These are phyloP conservation scores for Beauveria rudraprayagi DNA, from an alignment of 2,329 filamentous ascomycete genomes.

Conservation along the genomic window DNA sequence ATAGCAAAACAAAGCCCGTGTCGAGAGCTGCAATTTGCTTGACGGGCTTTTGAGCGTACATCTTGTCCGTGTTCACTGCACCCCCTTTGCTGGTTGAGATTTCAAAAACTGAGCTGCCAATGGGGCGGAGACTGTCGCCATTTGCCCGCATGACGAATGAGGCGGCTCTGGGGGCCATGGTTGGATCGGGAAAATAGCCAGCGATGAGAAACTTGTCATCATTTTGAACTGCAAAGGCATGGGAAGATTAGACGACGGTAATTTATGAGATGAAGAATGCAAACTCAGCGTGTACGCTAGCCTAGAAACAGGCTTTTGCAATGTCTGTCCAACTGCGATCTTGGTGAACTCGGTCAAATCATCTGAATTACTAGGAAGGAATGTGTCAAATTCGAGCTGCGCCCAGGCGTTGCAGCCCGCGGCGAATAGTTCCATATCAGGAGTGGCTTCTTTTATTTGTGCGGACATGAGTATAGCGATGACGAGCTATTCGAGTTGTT, in stretches of 20 bases:
- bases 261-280: constrained; percentile 13
- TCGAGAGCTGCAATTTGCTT: constrained; percentile 39
- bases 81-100: no score
- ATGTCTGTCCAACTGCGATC: constrained; percentile 28
- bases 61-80: no score
- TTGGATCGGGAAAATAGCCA: neutral
- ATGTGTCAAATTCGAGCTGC: constrained; percentile 37
- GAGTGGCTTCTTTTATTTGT: neutral
- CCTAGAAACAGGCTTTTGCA: constrained; percentile 28
- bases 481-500: neutral
- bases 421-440: constrained; percentile 42
- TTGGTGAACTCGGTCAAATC: constrained; percentile 39
- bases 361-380: constrained; percentile 18
- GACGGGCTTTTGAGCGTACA: constrained; percentile 13
- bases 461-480: neutral
- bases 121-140: neutral
- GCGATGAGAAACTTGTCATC: constrained; percentile 17
- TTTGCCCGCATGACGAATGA: neutral
- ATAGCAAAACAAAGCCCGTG: constrained; percentile 40
- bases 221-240: constrained; percentile 14
- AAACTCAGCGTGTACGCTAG: constrained; percentile 41
- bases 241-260: neutral
- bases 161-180: neutral
- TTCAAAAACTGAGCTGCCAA: no score
- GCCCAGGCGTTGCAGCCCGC: constrained; percentile 52